These are phyloP conservation scores for Spencermartinsiella ligniputridi DNA, from an alignment of 1,139 yeast species.

Conservation along the genomic window DNA sequence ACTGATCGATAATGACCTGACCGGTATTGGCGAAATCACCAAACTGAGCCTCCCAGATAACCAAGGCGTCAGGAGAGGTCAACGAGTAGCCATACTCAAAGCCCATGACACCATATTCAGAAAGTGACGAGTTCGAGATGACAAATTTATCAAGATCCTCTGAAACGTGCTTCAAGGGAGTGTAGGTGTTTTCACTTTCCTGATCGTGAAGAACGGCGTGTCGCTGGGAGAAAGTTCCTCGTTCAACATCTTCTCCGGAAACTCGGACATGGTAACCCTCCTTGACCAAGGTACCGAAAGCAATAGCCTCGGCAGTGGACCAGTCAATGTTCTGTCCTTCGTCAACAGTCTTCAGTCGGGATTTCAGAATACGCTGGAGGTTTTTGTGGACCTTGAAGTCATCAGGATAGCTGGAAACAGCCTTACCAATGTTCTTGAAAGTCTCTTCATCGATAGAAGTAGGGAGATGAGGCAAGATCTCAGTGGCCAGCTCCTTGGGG, in stretches of 20 bases:
- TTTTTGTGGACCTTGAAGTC: constrained; percentile 91
- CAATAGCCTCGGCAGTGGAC: constrained; percentile 99
- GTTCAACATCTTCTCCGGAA: constrained; percentile 99
- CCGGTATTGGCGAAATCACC: constrained; percentile 99
- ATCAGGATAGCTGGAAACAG: constrained; percentile 76
- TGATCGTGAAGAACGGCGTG: constrained; percentile 98
- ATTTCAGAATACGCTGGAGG: constrained; percentile 87
- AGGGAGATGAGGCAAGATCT: constrained; percentile 92
- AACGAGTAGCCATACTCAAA: constrained; percentile 98
- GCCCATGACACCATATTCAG: constrained; percentile 99
- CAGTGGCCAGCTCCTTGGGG: constrained; percentile 94
- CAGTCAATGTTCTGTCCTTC: constrained; percentile 95
- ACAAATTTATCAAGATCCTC: constrained; percentile 83
- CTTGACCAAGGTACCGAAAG: constrained; percentile 84
- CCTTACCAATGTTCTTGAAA: constrained; percentile 73
- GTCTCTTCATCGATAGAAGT: constrained; percentile 76
- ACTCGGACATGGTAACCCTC: constrained; percentile 98
- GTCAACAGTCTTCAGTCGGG: constrained; percentile 82
- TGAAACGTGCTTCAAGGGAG: constrained; percentile 76
- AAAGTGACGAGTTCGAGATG: constrained; percentile 92
- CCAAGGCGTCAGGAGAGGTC: constrained; percentile 94
- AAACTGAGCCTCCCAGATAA: constrained; percentile 99
- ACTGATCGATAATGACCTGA: constrained; percentile 95
- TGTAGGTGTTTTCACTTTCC: constrained; percentile 71
- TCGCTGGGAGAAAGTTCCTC: constrained; percentile 99